Evolutionary conservation across 305 asterid genomes (phyloP).

Genomic region (Monarda citriodora): DNA sequence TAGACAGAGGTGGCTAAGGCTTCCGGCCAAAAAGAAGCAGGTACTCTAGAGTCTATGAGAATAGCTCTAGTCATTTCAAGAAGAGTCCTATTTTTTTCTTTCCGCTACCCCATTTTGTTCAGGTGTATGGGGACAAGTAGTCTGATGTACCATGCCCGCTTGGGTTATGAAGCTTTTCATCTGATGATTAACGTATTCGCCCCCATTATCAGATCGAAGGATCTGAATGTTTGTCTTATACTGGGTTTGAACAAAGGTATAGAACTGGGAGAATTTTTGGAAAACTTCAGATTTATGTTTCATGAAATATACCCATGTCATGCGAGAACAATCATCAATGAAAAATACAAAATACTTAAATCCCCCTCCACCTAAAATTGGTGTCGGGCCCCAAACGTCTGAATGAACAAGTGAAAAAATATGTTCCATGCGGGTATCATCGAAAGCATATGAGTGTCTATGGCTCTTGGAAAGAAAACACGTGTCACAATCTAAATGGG

Average conservation of each 20-base stretch:
- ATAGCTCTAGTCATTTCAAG: slow-evolving; percentile 2
- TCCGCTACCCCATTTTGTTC: background rate
- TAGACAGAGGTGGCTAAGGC: background rate
- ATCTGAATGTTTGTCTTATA: background rate
- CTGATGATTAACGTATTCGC: background rate
- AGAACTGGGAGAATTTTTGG: background rate
- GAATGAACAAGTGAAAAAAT: background rate
- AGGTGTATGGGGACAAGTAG: background rate
- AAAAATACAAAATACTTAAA: no score
- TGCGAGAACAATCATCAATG: background rate
- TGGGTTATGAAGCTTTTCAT: background rate
- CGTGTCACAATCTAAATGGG: background rate
- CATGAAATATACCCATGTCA: background rate
- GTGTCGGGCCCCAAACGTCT: slow-evolving; percentile 3
- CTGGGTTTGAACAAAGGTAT: background rate
- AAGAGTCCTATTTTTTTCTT: background rate
- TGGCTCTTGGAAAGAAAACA: background rate
- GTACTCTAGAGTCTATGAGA: background rate
- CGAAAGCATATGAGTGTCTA: background rate
- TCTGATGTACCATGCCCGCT: background rate
- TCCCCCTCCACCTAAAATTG: background rate
- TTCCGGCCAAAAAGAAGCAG: background rate
- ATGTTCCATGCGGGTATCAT: background rate
- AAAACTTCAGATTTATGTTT: background rate
- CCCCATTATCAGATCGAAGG: background rate